These are phyloP conservation scores for Powellomyces hirtus DNA, from an alignment of 192 early-diverging fungal genomes.

Conservation along the genomic window DNA sequence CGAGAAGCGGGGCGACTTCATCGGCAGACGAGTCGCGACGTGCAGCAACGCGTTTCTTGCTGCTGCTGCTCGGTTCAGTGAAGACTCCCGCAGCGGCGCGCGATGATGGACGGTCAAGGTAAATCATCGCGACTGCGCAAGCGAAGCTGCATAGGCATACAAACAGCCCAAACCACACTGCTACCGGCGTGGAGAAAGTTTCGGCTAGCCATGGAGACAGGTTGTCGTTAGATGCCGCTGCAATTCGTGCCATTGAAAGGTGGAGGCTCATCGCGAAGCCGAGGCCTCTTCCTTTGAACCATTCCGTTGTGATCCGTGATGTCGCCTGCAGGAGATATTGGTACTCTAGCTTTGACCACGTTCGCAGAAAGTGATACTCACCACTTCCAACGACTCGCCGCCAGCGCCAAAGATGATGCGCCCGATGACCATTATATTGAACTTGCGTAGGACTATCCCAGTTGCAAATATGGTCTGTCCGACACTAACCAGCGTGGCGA, in stretches of 20 bases:
- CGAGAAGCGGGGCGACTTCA: no score
- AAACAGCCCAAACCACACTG: slow-evolving; percentile 53
- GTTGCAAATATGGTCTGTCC: slow-evolving; percentile 64
- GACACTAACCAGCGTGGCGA: slow-evolving; percentile 44
- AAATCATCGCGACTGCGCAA: slow-evolving; percentile 35
- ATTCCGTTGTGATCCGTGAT: slow-evolving; percentile 31
- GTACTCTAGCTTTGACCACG: not conserved
- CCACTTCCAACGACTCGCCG: slow-evolving; percentile 62
- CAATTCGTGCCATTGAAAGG: slow-evolving; percentile 52
- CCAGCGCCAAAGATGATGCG: slow-evolving; percentile 66
- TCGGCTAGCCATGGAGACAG: slow-evolving; percentile 51
- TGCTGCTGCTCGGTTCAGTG: not conserved
- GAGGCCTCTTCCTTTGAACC: slow-evolving; percentile 58
- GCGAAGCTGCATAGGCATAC: slow-evolving; percentile 44
- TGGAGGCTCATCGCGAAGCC: slow-evolving; percentile 61
- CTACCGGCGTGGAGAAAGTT: slow-evolving; percentile 16
- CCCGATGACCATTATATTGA: slow-evolving; percentile 52
- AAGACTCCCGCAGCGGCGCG: slow-evolving; percentile 44
- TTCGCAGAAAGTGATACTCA: not conserved
- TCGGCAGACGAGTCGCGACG: no score
- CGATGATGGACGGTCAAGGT: slow-evolving; percentile 49
- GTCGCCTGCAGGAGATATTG: not conserved
- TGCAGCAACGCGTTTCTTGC: not conserved
- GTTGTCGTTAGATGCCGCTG: slow-evolving; percentile 59
- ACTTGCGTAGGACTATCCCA: slow-evolving; percentile 46